These are phyloP conservation scores for Warburgia ugandensis DNA, from an alignment of 164 flowering plant species.

Conservation along the genomic window DNA sequence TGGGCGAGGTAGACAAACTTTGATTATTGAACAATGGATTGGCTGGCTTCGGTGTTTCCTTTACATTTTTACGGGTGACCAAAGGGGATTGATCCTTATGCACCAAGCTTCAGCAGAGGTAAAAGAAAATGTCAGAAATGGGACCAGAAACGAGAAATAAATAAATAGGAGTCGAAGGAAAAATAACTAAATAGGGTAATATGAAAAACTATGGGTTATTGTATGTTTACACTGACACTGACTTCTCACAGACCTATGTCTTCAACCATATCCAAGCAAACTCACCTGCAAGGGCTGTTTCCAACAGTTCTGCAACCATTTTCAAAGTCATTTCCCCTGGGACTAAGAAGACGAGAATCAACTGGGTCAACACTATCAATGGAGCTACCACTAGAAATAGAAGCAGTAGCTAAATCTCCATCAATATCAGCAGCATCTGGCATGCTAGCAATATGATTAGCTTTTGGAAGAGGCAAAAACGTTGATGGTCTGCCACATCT, in stretches of 20 bases:
- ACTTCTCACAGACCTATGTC: too few relatives aligned
- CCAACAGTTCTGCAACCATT: conserved; percentile 44
- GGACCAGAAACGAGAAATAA: too few relatives aligned
- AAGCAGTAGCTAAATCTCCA: conserved; percentile 60
- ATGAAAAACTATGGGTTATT: too few relatives aligned
- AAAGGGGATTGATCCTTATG: conserved; percentile 41
- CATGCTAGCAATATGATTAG: conserved; percentile 38
- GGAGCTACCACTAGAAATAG: conserved; percentile 64
- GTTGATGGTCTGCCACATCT: conserved; percentile 40
- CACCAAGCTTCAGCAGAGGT: conserved; percentile 44
- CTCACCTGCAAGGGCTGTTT: conserved; percentile 74
- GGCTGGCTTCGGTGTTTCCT: conserved; percentile 40
- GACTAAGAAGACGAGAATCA: conserved; percentile 61
- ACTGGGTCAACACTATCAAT: conserved; percentile 68
- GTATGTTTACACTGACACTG: too few relatives aligned
- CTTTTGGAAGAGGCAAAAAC: conserved; percentile 57
- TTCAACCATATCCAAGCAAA: background rate
- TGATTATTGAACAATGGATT: conserved; percentile 29
- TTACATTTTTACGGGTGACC: conserved; percentile 25
- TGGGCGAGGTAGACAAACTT: conserved; percentile 43
- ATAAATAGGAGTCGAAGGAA: too few relatives aligned
- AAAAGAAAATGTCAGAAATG: too few relatives aligned
- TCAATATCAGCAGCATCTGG: conserved; percentile 47
- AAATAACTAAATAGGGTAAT: too few relatives aligned
- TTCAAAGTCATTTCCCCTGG: conserved; percentile 54